Evolutionary conservation across 345 rosid genomes (phyloP).

Genomic region (Pseudoturritis turrita): DNA sequence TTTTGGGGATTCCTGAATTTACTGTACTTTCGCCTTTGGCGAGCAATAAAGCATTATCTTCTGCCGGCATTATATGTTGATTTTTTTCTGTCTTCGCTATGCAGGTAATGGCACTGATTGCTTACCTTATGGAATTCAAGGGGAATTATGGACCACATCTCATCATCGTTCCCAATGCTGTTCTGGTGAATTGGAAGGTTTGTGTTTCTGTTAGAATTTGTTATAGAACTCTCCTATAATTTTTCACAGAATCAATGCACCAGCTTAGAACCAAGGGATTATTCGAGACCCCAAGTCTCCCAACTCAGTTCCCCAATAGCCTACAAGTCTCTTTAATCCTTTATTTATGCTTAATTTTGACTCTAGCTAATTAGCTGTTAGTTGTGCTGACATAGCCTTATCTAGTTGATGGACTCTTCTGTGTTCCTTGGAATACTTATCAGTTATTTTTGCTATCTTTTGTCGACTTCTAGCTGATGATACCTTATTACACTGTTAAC

Average conservation of each 20-base stretch:
- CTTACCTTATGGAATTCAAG: conserved; percentile 98
- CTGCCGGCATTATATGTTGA: conserved; percentile 2
- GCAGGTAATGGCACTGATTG: conserved; percentile 99
- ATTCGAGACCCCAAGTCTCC: neutral
- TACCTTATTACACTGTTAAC: neutral
- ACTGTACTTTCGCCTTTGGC: neutral
- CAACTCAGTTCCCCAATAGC: neutral
- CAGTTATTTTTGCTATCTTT: neutral
- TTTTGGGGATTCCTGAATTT: conserved; percentile 12
- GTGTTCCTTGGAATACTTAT: conserved; percentile 4
- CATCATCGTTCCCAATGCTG: conserved; percentile 99
- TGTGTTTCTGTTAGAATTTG: conserved; percentile 23
- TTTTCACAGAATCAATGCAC: neutral
- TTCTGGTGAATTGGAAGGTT: conserved; percentile 99
- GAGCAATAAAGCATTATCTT: conserved; percentile 9
- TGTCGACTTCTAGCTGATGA: conserved; percentile 10
- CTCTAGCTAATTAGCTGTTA: conserved; percentile 6
- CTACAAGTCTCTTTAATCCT: neutral
- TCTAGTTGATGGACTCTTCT: conserved; percentile 6
- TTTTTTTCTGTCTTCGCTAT: conserved; percentile 23
- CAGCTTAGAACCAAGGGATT: neutral
- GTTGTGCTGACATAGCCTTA: conserved; percentile 12
- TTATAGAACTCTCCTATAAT: neutral
- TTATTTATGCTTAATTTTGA: neutral
- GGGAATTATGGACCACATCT: conserved; percentile 99